phyloP scores from a whole-genome alignment of 2,329 filamentous ascomycete species.

The Dendrostoma leiphaemia region DNA sequence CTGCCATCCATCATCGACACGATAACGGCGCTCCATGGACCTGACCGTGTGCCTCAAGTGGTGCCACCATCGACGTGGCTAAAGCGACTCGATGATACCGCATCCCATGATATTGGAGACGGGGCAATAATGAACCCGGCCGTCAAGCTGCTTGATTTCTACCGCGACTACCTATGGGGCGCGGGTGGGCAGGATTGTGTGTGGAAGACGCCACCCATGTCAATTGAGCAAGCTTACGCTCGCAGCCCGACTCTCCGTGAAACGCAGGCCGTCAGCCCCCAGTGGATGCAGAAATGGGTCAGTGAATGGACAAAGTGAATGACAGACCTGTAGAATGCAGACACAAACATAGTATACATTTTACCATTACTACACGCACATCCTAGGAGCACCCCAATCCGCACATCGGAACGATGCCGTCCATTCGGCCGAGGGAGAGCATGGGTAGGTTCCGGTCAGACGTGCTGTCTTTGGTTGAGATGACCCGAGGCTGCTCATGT shows the following conservation, averaged over 20 bases:
- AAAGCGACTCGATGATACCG: not conserved
- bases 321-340: too few relatives aligned
- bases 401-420: too few relatives aligned
- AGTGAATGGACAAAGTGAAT: constrained; percentile 27
- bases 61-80: constrained; percentile 18
- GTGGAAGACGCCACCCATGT: not conserved
- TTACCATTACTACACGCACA: too few relatives aligned
- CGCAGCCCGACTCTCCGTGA: constrained; percentile 25
- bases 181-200: constrained; percentile 14
- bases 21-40: not conserved
- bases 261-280: constrained; percentile 25
- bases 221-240: not conserved
- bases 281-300: constrained; percentile 35
- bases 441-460: too few relatives aligned
- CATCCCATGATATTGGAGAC: constrained; percentile 12
- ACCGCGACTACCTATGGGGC: constrained; percentile 21
- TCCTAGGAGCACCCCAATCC: too few relatives aligned
- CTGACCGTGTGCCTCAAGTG: not conserved
- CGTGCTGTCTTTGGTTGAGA: too few relatives aligned
- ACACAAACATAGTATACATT: too few relatives aligned
- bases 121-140: constrained; percentile 26
- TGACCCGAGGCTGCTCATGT: too few relatives aligned
- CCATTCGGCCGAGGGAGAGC: too few relatives aligned
- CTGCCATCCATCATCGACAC: constrained; percentile 22
- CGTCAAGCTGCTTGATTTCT: constrained; percentile 30